These are phyloP conservation scores for Botrytis deweyae DNA, from an alignment of 2,329 filamentous ascomycete species.

Conservation along the genomic window DNA sequence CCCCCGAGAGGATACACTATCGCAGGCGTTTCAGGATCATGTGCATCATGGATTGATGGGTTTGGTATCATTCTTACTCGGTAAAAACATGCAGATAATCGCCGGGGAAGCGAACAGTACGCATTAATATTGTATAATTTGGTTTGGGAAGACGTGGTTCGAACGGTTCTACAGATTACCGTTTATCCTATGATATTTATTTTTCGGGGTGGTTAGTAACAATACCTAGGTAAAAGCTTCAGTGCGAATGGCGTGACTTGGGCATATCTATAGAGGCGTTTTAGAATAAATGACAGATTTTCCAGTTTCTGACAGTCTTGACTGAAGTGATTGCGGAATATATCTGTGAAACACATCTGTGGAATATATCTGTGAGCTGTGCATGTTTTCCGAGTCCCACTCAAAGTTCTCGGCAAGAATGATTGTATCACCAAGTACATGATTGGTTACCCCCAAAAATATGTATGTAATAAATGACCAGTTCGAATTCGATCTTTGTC, in stretches of 20 bases:
- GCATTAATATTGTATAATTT: constrained; percentile 22
- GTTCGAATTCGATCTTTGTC: not conserved
- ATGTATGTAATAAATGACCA: not conserved
- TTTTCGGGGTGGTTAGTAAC: constrained; percentile 8
- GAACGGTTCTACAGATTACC: constrained; percentile 7
- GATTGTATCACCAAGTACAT: not conserved
- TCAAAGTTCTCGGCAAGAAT: not conserved
- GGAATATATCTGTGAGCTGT: not conserved
- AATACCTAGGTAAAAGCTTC: constrained; percentile 12
- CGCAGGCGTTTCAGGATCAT: constrained; percentile 82
- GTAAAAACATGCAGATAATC: constrained; percentile 38
- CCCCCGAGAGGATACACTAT: constrained; percentile 87
- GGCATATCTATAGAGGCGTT: constrained; percentile 11
- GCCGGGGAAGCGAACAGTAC: not conserved
- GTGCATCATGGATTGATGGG: constrained; percentile 77
- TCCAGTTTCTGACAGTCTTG: not conserved
- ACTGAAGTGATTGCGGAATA: not conserved
- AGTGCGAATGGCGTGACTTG: constrained; percentile 8
- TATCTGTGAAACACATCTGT: not conserved
- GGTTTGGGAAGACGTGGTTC: constrained; percentile 7
- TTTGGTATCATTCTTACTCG: constrained; percentile 78
- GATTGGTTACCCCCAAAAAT: not conserved
- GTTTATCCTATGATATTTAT: constrained; percentile 4
- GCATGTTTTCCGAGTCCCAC: not conserved
- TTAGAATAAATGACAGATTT: constrained; percentile 22